Base-by-base conservation (phyloP, 2,329 filamentous ascomycete species). In the Salinomyces thailandicus region DNA sequence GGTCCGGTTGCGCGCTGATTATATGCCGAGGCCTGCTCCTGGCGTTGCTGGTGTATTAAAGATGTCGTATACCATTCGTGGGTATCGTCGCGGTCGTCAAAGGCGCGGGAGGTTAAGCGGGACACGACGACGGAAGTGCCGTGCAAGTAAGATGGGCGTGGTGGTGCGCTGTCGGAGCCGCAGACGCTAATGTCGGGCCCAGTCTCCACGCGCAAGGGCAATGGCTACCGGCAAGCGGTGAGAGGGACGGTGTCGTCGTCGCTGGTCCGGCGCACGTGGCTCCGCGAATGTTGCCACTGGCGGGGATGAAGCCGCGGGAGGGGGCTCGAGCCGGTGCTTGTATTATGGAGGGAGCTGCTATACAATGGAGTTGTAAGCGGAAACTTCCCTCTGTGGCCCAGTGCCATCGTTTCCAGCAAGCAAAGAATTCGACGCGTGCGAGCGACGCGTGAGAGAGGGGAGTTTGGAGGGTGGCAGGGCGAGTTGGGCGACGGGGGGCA, bases 21-120 rank as follows among this genome's bases (percentile, higher is more conserved):
- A 39, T 43, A 48, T 44, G 50, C 46, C 36, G 49, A 48, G 40
- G 50, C 53, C 53, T 63, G 67, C 61, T 64, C 64, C 57, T 68
- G 64, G 60, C 60, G 66, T 57, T 65, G 66, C 55, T 52, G 54
- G 51, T 49, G 60, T 59, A 59, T 62, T 62, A 58, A 63, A 53
- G 50, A 62, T 59, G 53, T 71, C 66, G 70, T 73, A 54, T 66
- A 63, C 47, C 61, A 57, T 59, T 73, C 68, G 68, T 73, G 58
- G 47, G 48, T 46, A 47, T 72, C 68, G 70, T 72, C 55, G 58
- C 61, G 60, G 62, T 72, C 68, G 67, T 72, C 60, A 72, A 62
- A 58, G 36, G 54, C 52, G 57, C 51, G 48, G 45, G 46, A 52
- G 47, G 48, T 50, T 53, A 51, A 52, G 52, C 51, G 57, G 62